Conservation (phyloP, 2,329 filamentous ascomycete genomes). For the Pleurostoma richardsiae region DNA sequence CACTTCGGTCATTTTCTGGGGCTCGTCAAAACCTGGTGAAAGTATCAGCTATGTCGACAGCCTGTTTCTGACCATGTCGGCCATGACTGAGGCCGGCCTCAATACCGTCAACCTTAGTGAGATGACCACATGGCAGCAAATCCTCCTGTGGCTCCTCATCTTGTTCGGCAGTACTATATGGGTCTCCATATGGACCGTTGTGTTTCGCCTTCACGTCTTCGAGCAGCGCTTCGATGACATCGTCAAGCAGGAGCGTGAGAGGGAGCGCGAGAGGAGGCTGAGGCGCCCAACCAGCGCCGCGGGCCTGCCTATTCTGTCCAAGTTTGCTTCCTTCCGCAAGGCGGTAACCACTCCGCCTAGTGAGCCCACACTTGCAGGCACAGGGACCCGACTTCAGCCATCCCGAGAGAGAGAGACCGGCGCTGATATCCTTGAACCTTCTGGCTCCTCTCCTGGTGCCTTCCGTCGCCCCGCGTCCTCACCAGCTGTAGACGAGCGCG, state of each 20-base stretch:
- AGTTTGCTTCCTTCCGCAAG: slow-evolving; percentile 2
- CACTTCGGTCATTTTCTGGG: slow-evolving; percentile 57
- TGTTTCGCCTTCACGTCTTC: slow-evolving; percentile 56
- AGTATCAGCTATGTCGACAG: slow-evolving; percentile 57
- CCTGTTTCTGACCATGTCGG: slow-evolving; percentile 62
- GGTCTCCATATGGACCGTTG: slow-evolving; percentile 60
- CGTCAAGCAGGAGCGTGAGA: slow-evolving; percentile 32
- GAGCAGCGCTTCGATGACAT: slow-evolving; percentile 54
- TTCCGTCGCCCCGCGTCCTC: slow-evolving; percentile 1
- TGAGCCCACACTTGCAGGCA: not conserved
- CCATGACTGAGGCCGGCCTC: slow-evolving; percentile 63
- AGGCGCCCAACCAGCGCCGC: slow-evolving; percentile 13
- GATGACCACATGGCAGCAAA: slow-evolving; percentile 64
- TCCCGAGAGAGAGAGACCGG: not conserved
- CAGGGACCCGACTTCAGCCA: not conserved
- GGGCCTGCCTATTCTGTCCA: not conserved
- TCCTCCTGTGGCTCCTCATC: slow-evolving; percentile 59
- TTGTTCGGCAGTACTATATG: slow-evolving; percentile 63
- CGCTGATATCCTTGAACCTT: not conserved
- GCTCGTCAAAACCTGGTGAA: slow-evolving; percentile 41
- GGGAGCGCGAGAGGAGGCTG: slow-evolving; percentile 10
- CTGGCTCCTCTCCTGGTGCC: not conserved
- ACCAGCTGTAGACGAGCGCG: not conserved
- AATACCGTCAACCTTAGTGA: slow-evolving; percentile 62
- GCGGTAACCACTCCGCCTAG: slow-evolving; percentile 2